Evolutionary conservation across 164 flowering plant species (phyloP).

Genomic region (Liquidambar formosana): DNA sequence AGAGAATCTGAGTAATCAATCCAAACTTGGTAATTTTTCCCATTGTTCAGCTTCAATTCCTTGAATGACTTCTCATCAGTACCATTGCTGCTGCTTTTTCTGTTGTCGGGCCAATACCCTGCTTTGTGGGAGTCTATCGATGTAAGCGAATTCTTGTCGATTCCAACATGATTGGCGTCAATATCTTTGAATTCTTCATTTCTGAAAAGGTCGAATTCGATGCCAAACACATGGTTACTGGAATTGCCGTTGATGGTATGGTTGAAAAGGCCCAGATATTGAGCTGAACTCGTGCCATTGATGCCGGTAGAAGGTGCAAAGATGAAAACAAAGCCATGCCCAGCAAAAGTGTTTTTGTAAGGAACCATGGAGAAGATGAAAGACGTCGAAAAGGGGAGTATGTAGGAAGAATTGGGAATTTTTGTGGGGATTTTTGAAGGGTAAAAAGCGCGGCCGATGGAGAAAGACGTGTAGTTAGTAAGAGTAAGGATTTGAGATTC

Average conservation of each 20-base stretch:
- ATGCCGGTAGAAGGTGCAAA: constrained; percentile 45
- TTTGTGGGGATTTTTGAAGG: constrained; percentile 41
- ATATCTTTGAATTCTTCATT: constrained; percentile 56
- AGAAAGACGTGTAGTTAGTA: constrained; percentile 36
- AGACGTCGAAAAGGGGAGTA: constrained; percentile 59
- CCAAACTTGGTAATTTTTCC: constrained; percentile 72
- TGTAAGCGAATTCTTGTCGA: constrained; percentile 51
- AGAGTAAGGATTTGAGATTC: constrained; percentile 41
- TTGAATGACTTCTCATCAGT: constrained; percentile 24
- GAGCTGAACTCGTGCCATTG: constrained; percentile 38
- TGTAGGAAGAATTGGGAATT: constrained; percentile 30
- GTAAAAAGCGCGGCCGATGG: constrained; percentile 57
- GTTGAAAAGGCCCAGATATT: constrained; percentile 53
- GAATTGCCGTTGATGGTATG: constrained; percentile 33
- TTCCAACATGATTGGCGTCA: constrained; percentile 56
- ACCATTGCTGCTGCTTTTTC: neutral
- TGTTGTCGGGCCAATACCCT: constrained; percentile 43
- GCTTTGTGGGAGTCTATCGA: constrained; percentile 38
- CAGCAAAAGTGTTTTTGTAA: constrained; percentile 30
- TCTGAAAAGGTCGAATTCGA: constrained; percentile 60
- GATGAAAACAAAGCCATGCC: constrained; percentile 65
- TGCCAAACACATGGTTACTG: constrained; percentile 49
- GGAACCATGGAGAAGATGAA: constrained; percentile 71
- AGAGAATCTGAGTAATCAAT: constrained; percentile 45
- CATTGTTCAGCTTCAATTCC: constrained; percentile 44